Conservation (phyloP, 2,329 filamentous ascomycete genomes). For the Laburnicola sp. region DNA sequence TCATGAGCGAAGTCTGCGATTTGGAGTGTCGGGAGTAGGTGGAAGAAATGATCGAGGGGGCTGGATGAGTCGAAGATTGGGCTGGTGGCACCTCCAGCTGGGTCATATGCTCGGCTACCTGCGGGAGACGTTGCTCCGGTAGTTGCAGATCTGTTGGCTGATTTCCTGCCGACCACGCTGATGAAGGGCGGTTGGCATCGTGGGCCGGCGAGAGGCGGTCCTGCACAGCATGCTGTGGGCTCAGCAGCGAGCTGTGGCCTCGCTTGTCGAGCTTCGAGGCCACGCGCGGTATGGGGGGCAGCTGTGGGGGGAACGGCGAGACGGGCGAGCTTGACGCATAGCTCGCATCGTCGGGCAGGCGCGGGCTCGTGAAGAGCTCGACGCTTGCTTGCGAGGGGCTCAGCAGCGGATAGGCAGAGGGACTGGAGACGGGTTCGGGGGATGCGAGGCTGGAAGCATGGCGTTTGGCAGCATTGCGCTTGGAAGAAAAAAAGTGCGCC, state of each 20-base stretch:
- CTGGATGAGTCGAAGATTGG: constrained; percentile 25
- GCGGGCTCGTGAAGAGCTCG: constrained; percentile 38
- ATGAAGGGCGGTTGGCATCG: constrained; percentile 27
- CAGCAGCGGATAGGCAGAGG: constrained; percentile 28
- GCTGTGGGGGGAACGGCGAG: constrained; percentile 43
- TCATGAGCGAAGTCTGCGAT: constrained; percentile 40
- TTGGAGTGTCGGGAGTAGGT: constrained; percentile 34
- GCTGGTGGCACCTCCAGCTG: constrained; percentile 20
- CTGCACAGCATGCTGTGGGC: constrained; percentile 12
- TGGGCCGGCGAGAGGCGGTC: constrained; percentile 23
- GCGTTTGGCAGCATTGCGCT: constrained; percentile 44
- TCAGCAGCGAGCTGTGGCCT: constrained; percentile 15
- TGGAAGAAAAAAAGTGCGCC: constrained; percentile 48
- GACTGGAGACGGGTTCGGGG: constrained; percentile 36
- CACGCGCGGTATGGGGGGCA: constrained; percentile 46
- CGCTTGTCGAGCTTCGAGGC: constrained; percentile 38
- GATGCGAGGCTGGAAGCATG: constrained; percentile 41
- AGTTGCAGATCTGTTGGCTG: constrained; percentile 40
- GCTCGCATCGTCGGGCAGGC: constrained; percentile 35
- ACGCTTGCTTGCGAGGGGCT: constrained; percentile 32
- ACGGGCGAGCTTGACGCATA: constrained; percentile 40
- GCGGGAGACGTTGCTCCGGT: constrained; percentile 30
- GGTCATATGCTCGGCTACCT: constrained; percentile 23
- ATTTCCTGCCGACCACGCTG: constrained; percentile 19
- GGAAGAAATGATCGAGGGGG: constrained; percentile 28